Conservation (phyloP, 164 flowering plant species). For the Liriodendron chinense region DNA sequence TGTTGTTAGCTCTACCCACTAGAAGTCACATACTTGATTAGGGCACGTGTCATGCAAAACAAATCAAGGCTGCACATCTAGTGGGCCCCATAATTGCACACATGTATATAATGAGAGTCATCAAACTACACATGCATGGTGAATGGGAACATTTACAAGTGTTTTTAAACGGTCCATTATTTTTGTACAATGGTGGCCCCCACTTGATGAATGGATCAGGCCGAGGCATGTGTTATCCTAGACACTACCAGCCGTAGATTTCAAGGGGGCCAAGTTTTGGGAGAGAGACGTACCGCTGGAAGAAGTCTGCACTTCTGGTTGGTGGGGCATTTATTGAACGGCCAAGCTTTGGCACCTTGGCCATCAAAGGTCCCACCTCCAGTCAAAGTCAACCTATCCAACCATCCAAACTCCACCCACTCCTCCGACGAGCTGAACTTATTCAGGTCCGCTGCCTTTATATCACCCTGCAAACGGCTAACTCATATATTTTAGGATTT, state of each 20-base stretch:
- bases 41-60: too few relatives aligned
- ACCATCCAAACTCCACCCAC: slow-evolving; percentile 55
- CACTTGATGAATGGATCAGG: not conserved
- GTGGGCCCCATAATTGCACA: too few relatives aligned
- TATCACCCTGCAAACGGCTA: slow-evolving; percentile 36
- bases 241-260: not conserved
- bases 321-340: slow-evolving; percentile 29
- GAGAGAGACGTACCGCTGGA: slow-evolving; percentile 37
- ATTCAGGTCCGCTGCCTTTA: slow-evolving; percentile 53
- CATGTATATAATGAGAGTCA: too few relatives aligned
- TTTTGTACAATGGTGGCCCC: not conserved
- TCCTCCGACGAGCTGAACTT: slow-evolving; percentile 28
- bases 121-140: too few relatives aligned
- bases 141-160: not conserved
- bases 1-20: too few relatives aligned
- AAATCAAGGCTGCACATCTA: too few relatives aligned
- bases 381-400: slow-evolving; percentile 46
- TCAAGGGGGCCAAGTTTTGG: not conserved
- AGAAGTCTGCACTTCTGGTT: slow-evolving; percentile 22
- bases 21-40: too few relatives aligned
- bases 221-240: too few relatives aligned
- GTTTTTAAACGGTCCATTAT: not conserved
- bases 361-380: slow-evolving; percentile 78
- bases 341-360: slow-evolving; percentile 67
- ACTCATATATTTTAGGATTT: not conserved